Evolutionary conservation across 306 rosid species (phyloP), one percentile per base, ranked within the genome.

Genomic region (Inga leiocalycina): DNA sequence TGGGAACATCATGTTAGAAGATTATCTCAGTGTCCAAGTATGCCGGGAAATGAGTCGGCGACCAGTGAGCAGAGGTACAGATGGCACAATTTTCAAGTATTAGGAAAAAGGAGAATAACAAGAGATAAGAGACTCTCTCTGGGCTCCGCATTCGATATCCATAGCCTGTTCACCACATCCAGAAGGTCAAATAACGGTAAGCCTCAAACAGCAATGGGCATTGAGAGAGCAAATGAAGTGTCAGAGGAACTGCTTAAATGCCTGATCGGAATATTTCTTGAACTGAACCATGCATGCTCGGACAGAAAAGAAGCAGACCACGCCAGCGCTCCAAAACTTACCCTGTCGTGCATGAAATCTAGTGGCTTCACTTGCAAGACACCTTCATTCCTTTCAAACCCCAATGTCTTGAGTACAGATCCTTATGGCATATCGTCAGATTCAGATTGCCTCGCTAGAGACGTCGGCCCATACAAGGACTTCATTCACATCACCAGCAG

Each of bases 191-290:
- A 76, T 22, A 93, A 39, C 43, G 8, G 97, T 93, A 91, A 84
- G 61, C 30, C 78, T 17, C 17, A 81, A 17, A 56, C 79, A 71
- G 85, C 79, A 82, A 34, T 59, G 80, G 83, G 80, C 61, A 83
- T 88, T 35, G 88, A 77, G 87, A 89, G 88, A 73, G 93, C 99
- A 83, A 96, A 96, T 86, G 92, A 89, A 84, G 74, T 96, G 71
- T 96, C 99, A 34, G 99, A 96, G 86, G 91, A 90, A 78, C 77
- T 96, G 43, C 84, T 93, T 5, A 91, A 89, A 75, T 90, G 98
- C 82, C 85, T 93, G 39, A 87, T 90, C 32, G 77, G 87, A 80
- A 90, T 94, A 86, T 93, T 92, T 85, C 91, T 93, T 14, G 97
- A 94, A 77, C 81, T 96, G 82, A 92, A 96, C 85, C 88, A 72